Conservation (phyloP, 1,139 yeast species). For the Candida sanyaensis region DNA sequence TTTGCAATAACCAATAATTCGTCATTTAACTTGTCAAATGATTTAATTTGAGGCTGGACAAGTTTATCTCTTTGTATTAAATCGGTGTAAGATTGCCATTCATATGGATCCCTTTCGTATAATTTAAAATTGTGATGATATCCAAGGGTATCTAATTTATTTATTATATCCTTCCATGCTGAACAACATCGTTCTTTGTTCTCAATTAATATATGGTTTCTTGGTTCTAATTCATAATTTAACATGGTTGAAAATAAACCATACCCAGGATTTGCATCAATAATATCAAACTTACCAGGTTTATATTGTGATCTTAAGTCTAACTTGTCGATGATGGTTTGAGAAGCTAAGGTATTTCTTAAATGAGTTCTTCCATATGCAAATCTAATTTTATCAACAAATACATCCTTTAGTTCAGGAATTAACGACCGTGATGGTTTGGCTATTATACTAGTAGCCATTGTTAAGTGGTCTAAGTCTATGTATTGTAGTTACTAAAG, state of each 20-base stretch:
- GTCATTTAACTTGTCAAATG: conserved; percentile 55
- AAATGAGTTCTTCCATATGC: conserved; percentile 13
- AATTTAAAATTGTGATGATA: conserved; percentile 30
- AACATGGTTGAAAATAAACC: conserved; percentile 58
- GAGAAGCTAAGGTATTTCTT: conserved; percentile 29
- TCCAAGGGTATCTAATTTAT: conserved; percentile 21
- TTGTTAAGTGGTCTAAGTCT: neutral
- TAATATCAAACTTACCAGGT: conserved; percentile 49
- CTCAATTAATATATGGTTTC: conserved; percentile 61
- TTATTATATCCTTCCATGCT: conserved; percentile 27
- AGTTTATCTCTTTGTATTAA: conserved; percentile 44
- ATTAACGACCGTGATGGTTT: conserved; percentile 27
- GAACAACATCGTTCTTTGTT: conserved; percentile 40
- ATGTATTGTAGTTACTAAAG: no score
- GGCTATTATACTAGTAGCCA: neutral
- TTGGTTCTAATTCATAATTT: conserved; percentile 58
- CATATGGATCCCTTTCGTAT: conserved; percentile 53
- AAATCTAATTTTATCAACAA: neutral
- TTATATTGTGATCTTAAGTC: conserved; percentile 44
- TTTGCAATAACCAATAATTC: conserved; percentile 68
- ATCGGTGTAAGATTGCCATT: conserved; percentile 60
- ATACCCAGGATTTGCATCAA: conserved; percentile 65
- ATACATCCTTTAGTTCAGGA: conserved; percentile 25
- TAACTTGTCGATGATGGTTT: conserved; percentile 43
- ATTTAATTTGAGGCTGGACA: conserved; percentile 32